phyloP scores from a whole-genome alignment of 1,284 basidiomycete species.

The Sporisorium iseilematis-ciliati region DNA sequence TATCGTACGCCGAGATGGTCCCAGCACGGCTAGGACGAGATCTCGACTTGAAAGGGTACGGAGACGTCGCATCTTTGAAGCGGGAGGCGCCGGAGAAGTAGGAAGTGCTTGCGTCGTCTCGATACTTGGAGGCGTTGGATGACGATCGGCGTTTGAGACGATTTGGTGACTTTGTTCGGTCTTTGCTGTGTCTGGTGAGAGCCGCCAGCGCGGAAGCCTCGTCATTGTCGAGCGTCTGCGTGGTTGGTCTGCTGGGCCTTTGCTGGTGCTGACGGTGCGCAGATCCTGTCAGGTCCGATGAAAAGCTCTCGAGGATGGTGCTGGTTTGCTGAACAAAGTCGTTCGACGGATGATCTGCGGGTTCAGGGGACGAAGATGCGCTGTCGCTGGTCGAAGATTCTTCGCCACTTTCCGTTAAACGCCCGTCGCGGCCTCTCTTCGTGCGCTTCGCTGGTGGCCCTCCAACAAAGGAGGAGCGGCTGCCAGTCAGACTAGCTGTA shows the following conservation, averaged over 20 bases:
- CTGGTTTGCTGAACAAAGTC: constrained; percentile 49
- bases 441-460: constrained; percentile 11
- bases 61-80: constrained; percentile 13
- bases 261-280: constrained; percentile 19
- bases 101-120: constrained; percentile 18
- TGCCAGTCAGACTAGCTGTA: constrained; percentile 5
- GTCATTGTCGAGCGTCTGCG: constrained; percentile 39
- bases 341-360: constrained; percentile 31
- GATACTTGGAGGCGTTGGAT: constrained; percentile 39
- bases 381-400: constrained; percentile 23
- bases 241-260: constrained; percentile 4
- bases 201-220: constrained; percentile 41
- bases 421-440: constrained; percentile 17
- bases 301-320: constrained; percentile 48
- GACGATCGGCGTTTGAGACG: constrained; percentile 39
- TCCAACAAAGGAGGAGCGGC: constrained; percentile 3
- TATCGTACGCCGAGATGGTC: constrained; percentile 41
- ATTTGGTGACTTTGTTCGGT: constrained; percentile 31
- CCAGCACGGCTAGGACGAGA: constrained; percentile 21
- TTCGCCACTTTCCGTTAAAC: constrained; percentile 13
- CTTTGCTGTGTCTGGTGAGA: constrained; percentile 29
- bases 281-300: constrained; percentile 33
- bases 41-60: constrained; percentile 24
- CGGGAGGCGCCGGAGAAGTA: constrained; percentile 16
- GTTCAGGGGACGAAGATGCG: constrained; percentile 17